phyloP scores from a whole-genome alignment of 371 early-diverging fungal species.

The Lichtheimia corymbifera region DNA sequence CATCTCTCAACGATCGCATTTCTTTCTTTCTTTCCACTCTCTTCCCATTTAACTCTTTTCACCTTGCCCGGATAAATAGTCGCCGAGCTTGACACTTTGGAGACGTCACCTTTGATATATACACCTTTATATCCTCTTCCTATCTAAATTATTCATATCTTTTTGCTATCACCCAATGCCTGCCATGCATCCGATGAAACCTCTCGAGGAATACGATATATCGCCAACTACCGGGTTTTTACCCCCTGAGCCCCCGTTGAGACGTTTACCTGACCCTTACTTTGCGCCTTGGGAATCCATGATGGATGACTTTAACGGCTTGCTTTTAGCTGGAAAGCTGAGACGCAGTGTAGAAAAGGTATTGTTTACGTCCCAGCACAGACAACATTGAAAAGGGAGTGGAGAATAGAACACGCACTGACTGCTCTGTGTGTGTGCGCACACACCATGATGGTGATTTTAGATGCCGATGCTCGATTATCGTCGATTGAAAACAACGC shows the following conservation, averaged over 20 bases:
- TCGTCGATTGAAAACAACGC: slow-evolving; percentile 51
- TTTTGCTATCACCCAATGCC: slow-evolving; percentile 6
- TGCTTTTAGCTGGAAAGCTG: slow-evolving; percentile 78
- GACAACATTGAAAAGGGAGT: slow-evolving; percentile 2
- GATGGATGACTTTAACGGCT: slow-evolving; percentile 75
- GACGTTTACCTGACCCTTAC: slow-evolving; percentile 69
- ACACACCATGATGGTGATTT: not conserved
- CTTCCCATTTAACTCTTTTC: not conserved
- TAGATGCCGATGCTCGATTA: slow-evolving; percentile 81
- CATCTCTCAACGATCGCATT: not conserved
- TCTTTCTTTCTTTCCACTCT: not conserved
- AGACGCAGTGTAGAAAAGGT: slow-evolving; percentile 76
- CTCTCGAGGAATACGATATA: slow-evolving; percentile 83
- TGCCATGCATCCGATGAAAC: slow-evolving; percentile 29
- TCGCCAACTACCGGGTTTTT: slow-evolving; percentile 87
- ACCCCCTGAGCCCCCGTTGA: slow-evolving; percentile 75
- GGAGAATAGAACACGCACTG: not conserved
- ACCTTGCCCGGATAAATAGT: not conserved
- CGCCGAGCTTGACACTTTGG: too few relatives aligned
- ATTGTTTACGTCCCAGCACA: slow-evolving; percentile 4
- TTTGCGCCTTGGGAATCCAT: slow-evolving; percentile 90
- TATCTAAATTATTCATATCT: too few relatives aligned
- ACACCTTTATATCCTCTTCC: too few relatives aligned
- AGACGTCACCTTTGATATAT: too few relatives aligned
- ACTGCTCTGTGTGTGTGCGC: not conserved